A percentile compares a stretch with the other conserved stretches of the same genome.
These are phyloP conservation scores for Monilinia polystroma DNA, from an alignment of 2,329 filamentous ascomycete genomes.

Conservation along the genomic window DNA sequence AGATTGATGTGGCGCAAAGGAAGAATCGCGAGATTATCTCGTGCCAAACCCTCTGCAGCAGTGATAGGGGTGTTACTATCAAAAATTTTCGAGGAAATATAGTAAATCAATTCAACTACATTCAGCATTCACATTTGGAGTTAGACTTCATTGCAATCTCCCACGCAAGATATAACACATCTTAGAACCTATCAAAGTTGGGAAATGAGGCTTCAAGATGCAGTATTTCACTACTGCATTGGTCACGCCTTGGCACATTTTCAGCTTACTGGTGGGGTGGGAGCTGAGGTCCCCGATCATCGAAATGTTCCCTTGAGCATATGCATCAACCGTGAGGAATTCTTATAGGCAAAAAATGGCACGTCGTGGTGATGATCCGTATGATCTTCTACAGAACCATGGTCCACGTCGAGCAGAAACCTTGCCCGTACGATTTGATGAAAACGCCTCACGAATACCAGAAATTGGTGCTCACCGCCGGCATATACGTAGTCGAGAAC, in stretches of 20 bases:
- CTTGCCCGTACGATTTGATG: slow-evolving; percentile 9
- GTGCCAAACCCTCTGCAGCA: no score
- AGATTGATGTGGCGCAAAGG: no score
- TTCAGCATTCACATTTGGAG: no score
- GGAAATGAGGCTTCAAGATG: background rate
- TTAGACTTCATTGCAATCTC: no score
- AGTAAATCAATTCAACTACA: no score
- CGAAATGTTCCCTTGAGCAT: background rate
- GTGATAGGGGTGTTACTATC: no score
- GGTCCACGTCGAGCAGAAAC: slow-evolving; percentile 11
- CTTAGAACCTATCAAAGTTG: no score
- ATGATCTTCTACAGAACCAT: background rate
- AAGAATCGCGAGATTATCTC: no score
- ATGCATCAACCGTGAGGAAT: background rate
- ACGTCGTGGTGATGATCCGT: background rate
- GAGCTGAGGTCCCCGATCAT: slow-evolving; percentile 1
- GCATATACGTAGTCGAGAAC: background rate
- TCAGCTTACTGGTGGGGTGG: slow-evolving; percentile 5
- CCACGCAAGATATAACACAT: no score
- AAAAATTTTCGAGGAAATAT: no score
- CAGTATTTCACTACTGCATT: background rate
- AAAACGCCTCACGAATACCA: slow-evolving; percentile 5
- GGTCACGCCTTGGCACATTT: slow-evolving; percentile 1
- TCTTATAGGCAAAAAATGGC: background rate
- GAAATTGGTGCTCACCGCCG: background rate